Percentiles rank a stretch among this genome's conserved stretches.
Conservation (phyloP, 2,329 filamentous ascomycete genomes). For the Sporothrix brunneoviolacea region DNA sequence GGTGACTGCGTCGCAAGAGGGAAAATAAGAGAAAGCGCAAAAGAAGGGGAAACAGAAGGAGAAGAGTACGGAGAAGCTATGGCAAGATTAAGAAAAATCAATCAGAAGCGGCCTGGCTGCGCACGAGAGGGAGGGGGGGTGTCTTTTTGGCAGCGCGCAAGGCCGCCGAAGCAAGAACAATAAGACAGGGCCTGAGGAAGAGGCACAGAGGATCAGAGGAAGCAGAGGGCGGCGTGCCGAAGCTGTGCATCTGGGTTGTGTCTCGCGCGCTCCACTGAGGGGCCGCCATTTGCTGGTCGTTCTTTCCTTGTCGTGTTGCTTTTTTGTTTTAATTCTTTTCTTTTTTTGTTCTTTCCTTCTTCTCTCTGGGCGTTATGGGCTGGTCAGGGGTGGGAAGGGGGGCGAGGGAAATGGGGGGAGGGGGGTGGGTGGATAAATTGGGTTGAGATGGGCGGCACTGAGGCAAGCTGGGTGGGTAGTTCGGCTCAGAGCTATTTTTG, state of each 20-base stretch:
- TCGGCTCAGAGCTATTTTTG: conserved; percentile 8
- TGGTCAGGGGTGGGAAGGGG: conserved; percentile 5
- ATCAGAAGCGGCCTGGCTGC: not conserved
- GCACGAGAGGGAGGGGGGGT: not conserved
- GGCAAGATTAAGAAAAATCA: conserved; percentile 3
- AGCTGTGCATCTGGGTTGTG: conserved; percentile 13
- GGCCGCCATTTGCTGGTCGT: not conserved
- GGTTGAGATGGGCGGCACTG: conserved; percentile 9
- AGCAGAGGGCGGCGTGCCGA: conserved; percentile 12
- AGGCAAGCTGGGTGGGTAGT: not conserved
- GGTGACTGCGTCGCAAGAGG: conserved; percentile 7
- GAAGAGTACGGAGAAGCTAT: not conserved
- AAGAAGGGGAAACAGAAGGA: not conserved
- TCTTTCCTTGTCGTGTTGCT: conserved; percentile 6
- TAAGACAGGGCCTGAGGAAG: too few relatives aligned
- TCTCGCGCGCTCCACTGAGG: conserved; percentile 10
- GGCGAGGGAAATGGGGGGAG: not conserved
- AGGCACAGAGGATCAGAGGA: not conserved
- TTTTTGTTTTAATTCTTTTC: not conserved
- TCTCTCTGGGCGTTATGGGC: not conserved
- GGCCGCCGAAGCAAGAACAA: conserved; percentile 2
- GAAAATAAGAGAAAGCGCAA: not conserved
- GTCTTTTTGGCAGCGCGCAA: not conserved
- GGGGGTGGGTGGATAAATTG: conserved; percentile 3
- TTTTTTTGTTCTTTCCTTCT: conserved; percentile 1